Evolutionary conservation across 116 monocot species (phyloP), one percentile per base, ranked within the genome.

Genomic region (Posidonia oceanica): DNA sequence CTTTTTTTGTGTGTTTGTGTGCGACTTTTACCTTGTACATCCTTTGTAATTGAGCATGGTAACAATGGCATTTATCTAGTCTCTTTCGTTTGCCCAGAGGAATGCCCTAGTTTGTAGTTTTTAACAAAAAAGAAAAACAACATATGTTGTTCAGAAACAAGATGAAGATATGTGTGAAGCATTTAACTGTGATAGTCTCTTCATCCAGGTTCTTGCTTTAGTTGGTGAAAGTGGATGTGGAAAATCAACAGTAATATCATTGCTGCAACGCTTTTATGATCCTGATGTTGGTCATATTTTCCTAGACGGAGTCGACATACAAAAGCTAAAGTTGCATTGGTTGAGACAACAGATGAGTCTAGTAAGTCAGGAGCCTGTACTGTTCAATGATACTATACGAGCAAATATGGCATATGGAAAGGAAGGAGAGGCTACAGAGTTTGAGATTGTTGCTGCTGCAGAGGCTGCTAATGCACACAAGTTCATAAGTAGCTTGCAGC

Each of bases 191-290:
- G 11, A 40, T 11, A n/a, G 14, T 17, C 13, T 37, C 40, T 64
- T 65, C 18, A 42, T 69, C 39, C 69, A 85, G 85, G 82, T 79
- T 20, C 72, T 85, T 66, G 85, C 85, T 37, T 71, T 85, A 56
- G 85, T 85, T 23, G 85, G 85, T 10, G 85, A 85, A 52, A 85
- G 85, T 42, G 85, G 85, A 22, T 75, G 82, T 68, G 85, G 85
- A 40, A 85, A 85, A 68, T 85, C 85, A 39, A 85, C 85, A 11
- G 79, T 70, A 39, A 85, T 85, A 67, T 72, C 85, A 71, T 59
- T 82, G 67, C 67, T 85, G 15, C 79, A 85, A 60, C 73, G 85
- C 74, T 85, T 85, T 52, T 85, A 82, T 36, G 85, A 85, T 40
- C 82, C 82, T 4, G 70, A 76, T 64, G 79, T 76, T 5, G 85